Percentiles rank a stretch among this genome's conserved stretches.
Evolutionary conservation across 345 rosid genomes (phyloP).

Genomic region (Hypericum androsaemum): DNA sequence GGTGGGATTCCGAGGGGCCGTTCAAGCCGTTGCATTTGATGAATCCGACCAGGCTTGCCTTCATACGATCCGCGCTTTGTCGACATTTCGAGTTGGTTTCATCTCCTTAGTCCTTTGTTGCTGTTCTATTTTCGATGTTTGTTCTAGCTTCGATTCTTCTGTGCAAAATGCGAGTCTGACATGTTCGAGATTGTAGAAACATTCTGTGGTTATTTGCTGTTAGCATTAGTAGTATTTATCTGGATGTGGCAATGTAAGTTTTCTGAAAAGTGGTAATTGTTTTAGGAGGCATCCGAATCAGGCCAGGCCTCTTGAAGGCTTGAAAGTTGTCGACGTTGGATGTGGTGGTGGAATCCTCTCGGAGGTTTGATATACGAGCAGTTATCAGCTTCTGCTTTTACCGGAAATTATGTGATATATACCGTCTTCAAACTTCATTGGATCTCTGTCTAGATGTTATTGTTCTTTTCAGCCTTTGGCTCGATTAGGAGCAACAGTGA

Average conservation of each 20-base stretch:
- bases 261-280: conserved; percentile 2
- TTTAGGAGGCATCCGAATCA: conserved; percentile 63
- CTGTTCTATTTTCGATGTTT: background rate
- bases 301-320: conserved; percentile 79
- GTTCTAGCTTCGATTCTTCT: background rate
- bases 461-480: conserved; percentile 70
- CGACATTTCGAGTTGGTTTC: conserved; percentile 58
- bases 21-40: conserved; percentile 74
- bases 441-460: conserved; percentile 2
- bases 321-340: conserved; percentile 67
- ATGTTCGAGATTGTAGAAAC: no score
- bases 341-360: conserved; percentile 96
- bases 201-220: no score
- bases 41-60: conserved; percentile 86
- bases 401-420: background rate
- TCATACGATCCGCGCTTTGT: conserved; percentile 83
- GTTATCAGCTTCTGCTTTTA: background rate
- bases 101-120: background rate
- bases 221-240: no score
- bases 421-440: background rate
- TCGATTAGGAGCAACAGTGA: conserved; percentile 90
- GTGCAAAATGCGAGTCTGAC: no score
- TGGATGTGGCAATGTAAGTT: no score
- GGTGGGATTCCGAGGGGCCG: conserved; percentile 96
- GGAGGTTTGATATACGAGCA: conserved; percentile 38